Conservation (phyloP, 148 eudicot species). For the Vaccinium darrowii region DNA sequence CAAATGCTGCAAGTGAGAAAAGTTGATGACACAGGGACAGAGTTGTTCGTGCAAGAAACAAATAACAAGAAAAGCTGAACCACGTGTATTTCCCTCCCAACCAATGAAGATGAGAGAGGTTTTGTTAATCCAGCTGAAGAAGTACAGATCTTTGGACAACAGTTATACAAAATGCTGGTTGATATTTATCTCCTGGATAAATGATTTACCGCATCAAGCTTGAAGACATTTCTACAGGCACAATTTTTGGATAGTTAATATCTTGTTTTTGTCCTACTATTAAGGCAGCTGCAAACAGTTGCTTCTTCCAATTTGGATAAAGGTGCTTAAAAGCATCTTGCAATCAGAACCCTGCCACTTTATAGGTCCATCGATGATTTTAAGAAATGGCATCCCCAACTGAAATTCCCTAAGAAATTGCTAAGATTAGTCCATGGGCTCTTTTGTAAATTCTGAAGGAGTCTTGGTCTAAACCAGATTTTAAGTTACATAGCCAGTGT, state of each 20-base stretch:
- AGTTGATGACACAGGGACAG: neutral
- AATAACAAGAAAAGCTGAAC: neutral
- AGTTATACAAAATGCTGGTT: neutral
- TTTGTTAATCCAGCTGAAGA: neutral
- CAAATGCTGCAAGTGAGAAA: neutral
- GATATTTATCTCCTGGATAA: neutral
- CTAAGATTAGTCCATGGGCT: neutral
- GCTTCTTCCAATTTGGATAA: neutral
- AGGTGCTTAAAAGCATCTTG: neutral
- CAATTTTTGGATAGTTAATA: neutral
- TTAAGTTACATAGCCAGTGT: neutral
- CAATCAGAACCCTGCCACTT: neutral
- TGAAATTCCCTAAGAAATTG: neutral
- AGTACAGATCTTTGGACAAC: neutral
- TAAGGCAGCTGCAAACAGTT: neutral
- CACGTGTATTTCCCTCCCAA: neutral
- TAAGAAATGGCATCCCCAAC: neutral
- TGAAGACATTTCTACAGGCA: neutral
- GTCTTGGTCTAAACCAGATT: neutral
- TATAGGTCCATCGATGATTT: neutral
- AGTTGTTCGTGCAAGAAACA: neutral
- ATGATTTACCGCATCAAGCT: neutral
- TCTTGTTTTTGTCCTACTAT: neutral
- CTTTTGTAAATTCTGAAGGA: neutral
- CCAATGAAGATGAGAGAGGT: neutral